Percentiles rank a stretch among this genome's conserved stretches.
phyloP scores from a whole-genome alignment of 2,329 filamentous ascomycete genomes.

The Aspergillus sp. region DNA sequence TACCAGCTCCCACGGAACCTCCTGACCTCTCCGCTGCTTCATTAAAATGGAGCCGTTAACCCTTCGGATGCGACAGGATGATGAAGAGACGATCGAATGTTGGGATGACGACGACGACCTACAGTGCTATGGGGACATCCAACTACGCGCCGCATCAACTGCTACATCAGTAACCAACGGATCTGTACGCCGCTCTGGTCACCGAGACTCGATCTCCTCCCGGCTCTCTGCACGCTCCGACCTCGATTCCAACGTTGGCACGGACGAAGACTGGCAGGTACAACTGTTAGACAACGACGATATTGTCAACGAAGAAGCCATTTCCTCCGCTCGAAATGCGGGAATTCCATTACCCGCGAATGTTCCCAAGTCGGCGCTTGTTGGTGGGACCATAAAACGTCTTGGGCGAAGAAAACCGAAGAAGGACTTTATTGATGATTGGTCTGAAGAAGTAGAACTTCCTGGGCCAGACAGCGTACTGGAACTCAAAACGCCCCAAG shows the following conservation, averaged over 20 bases:
- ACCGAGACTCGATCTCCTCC: conserved; percentile 77
- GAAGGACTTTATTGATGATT: conserved; percentile 73
- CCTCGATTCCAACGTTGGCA: conserved; percentile 66
- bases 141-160: conserved; percentile 44
- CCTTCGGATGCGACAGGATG: conserved; percentile 30
- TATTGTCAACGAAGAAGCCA: conserved; percentile 76
- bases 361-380: conserved; percentile 81
- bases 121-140: conserved; percentile 45
- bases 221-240: conserved; percentile 80
- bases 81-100: conserved; percentile 43
- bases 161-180: conserved; percentile 45
- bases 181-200: conserved; percentile 43
- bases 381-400: conserved; percentile 90
- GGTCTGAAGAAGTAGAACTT: conserved; percentile 74
- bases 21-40: not conserved
- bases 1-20: not conserved
- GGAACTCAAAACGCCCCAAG: conserved; percentile 63
- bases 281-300: conserved; percentile 83
- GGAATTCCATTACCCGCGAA: conserved; percentile 88
- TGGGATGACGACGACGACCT: conserved; percentile 51
- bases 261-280: conserved; percentile 85
- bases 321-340: conserved; percentile 79
- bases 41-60: conserved; percentile 37
- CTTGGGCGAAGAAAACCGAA: conserved; percentile 73
- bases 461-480: conserved; percentile 57